These are phyloP conservation scores for Alopecurus myosuroides DNA, from an alignment of 176 grass and related monocot species.

Conservation along the genomic window DNA sequence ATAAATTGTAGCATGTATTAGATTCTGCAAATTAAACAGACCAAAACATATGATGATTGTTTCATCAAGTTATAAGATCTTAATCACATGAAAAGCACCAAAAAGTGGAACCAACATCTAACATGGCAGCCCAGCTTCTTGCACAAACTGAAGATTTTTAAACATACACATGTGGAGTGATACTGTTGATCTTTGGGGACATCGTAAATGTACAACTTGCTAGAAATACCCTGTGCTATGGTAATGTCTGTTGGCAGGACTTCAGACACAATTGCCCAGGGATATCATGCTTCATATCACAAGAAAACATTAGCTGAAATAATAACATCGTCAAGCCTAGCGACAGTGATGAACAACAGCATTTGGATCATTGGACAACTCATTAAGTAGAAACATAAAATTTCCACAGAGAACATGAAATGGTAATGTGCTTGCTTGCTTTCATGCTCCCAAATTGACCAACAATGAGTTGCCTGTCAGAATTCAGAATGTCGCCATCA, in stretches of 20 bases:
- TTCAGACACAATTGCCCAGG: neutral
- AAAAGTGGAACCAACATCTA: neutral
- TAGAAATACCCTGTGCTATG: neutral
- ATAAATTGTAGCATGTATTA: constrained; percentile 9
- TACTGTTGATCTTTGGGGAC: neutral
- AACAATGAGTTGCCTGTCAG: neutral
- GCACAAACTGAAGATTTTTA: neutral
- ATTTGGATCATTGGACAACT: neutral
- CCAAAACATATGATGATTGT: neutral
- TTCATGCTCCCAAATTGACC: neutral
- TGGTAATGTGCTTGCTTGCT: neutral
- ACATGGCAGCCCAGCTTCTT: neutral
- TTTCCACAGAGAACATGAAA: neutral
- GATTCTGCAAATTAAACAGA: neutral
- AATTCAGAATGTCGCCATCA: neutral
- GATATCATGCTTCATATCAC: neutral
- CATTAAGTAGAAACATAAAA: neutral
- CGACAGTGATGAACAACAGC: neutral
- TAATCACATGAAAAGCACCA: constrained; percentile 14
- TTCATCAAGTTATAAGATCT: neutral
- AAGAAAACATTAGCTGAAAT: neutral
- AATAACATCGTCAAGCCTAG: neutral
- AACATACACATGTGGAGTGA: neutral
- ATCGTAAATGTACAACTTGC: neutral
- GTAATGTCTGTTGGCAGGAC: neutral